A percentile compares a stretch with the other conserved stretches of the same genome.
These are phyloP conservation scores for Phycomyces nitens DNA, from an alignment of 192 early-diverging fungal species.

Conservation along the genomic window DNA sequence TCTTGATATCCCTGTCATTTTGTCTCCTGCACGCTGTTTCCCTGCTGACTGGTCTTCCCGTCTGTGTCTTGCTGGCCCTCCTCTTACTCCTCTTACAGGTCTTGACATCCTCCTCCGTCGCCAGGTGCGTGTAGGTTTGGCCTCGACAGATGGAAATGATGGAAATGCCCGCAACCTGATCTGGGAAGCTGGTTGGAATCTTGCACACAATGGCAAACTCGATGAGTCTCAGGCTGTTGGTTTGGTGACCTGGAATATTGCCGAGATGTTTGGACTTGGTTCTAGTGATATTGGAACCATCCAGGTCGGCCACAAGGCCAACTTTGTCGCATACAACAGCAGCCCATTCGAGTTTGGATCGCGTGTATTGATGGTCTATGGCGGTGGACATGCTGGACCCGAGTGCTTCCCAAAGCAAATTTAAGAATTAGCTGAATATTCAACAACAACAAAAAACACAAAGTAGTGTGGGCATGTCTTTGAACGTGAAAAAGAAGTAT, in stretches of 20 bases:
- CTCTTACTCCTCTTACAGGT: constrained; percentile 44
- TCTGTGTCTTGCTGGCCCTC: constrained; percentile 55
- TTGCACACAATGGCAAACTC: constrained; percentile 34
- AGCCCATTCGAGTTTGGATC: constrained; percentile 67
- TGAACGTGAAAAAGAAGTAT: background rate
- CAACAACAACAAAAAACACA: background rate
- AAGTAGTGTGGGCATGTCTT: background rate
- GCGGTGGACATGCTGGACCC: constrained; percentile 43
- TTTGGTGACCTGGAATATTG: constrained; percentile 73
- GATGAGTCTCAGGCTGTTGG: constrained; percentile 62
- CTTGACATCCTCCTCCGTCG: constrained; percentile 49
- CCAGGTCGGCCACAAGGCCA: constrained; percentile 31
- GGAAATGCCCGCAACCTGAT: constrained; percentile 60
- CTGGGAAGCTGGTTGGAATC: constrained; percentile 68
- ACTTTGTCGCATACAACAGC: constrained; percentile 65
- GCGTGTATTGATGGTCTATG: constrained; percentile 52
- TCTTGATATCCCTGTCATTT: constrained; percentile 57
- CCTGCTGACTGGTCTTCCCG: constrained; percentile 58
- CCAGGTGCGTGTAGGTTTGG: constrained; percentile 58
- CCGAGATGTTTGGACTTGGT: constrained; percentile 57
- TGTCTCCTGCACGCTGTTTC: constrained; percentile 61
- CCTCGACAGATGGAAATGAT: constrained; percentile 47
- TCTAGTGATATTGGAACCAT: constrained; percentile 11
- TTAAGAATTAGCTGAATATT: background rate
- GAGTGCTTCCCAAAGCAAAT: constrained; percentile 12